phyloP scores from a whole-genome alignment of 306 rosid species.

The Cicer pinnatifidum region DNA sequence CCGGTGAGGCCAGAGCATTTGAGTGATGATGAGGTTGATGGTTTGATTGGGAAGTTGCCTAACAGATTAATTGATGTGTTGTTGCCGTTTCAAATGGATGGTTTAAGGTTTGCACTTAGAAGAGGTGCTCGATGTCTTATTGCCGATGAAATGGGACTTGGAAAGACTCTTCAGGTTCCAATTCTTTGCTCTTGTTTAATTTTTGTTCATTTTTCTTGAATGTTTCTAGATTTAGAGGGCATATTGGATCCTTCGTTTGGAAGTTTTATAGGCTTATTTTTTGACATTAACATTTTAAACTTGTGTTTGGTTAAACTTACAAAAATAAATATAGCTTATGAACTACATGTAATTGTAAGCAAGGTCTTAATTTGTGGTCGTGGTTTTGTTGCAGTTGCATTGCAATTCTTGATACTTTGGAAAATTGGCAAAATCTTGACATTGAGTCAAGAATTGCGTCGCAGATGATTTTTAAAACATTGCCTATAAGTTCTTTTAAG shows the following conservation, averaged over 20 bases:
- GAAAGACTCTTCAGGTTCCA: slow-evolving; percentile 91
- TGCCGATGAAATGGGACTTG: slow-evolving; percentile 97
- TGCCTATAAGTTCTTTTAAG: not conserved
- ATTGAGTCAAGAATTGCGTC: not conserved
- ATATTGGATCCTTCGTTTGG: not conserved
- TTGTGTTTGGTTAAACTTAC: not conserved
- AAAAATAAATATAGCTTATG: not conserved
- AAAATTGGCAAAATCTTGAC: not conserved
- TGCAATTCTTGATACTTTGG: not conserved
- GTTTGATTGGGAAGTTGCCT: slow-evolving; percentile 66
- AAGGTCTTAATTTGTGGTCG: not conserved
- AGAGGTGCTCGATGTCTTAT: slow-evolving; percentile 95
- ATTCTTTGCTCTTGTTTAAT: not conserved
- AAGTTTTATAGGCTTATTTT: not conserved
- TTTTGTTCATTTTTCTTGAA: not conserved
- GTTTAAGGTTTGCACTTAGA: slow-evolving; percentile 73
- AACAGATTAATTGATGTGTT: slow-evolving; percentile 54
- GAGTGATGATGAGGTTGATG: slow-evolving; percentile 69
- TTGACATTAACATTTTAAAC: not conserved
- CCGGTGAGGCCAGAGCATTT: slow-evolving; percentile 81
- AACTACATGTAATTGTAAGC: not conserved
- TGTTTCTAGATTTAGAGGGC: not conserved
- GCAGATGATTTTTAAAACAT: not conserved
- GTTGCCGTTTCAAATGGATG: slow-evolving; percentile 88
- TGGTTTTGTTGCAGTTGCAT: not conserved